phyloP scores from a whole-genome alignment of 257 asterid genomes.

The Ophiorrhiza pumila region DNA sequence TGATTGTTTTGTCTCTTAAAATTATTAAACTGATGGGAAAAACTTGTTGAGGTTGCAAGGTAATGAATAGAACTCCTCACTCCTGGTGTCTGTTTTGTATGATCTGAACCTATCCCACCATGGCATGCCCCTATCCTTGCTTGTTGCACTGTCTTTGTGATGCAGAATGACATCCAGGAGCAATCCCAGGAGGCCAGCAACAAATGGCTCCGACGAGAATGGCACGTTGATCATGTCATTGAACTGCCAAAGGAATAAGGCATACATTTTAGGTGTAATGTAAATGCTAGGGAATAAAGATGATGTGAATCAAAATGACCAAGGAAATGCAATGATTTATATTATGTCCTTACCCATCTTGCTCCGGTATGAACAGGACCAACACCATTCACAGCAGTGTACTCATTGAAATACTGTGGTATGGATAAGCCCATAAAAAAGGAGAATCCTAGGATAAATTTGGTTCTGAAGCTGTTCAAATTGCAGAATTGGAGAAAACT shows the following conservation, averaged over 20 bases:
- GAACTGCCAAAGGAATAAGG: slow-evolving; percentile 40
- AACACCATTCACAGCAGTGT: slow-evolving; percentile 40
- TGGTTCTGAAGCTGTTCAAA: slow-evolving; percentile 79
- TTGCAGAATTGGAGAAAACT: slow-evolving; percentile 85
- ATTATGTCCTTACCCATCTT: slow-evolving; percentile 73
- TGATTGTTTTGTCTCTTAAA: neutral
- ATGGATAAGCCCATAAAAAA: slow-evolving; percentile 88
- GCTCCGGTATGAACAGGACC: slow-evolving; percentile 83
- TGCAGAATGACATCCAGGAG: slow-evolving; percentile 63
- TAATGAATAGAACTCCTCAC: slow-evolving; percentile 81
- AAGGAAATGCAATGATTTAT: neutral
- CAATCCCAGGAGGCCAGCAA: slow-evolving; percentile 67
- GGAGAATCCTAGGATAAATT: slow-evolving; percentile 78
- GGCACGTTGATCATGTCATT: slow-evolving; percentile 90
- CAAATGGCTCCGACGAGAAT: slow-evolving; percentile 75
- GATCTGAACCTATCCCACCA: slow-evolving; percentile 92
- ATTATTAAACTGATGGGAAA: slow-evolving; percentile 73
- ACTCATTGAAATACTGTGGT: slow-evolving; percentile 89
- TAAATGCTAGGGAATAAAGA: neutral
- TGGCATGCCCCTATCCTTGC: slow-evolving; percentile 86
- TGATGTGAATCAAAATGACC: no score
- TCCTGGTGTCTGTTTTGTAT: slow-evolving; percentile 72
- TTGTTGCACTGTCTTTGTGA: slow-evolving; percentile 50
- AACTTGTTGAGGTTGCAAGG: slow-evolving; percentile 90
- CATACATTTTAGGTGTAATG: neutral